phyloP scores from a whole-genome alignment of 139 green algal species.

The Pseudopediastrum boryanum region DNA sequence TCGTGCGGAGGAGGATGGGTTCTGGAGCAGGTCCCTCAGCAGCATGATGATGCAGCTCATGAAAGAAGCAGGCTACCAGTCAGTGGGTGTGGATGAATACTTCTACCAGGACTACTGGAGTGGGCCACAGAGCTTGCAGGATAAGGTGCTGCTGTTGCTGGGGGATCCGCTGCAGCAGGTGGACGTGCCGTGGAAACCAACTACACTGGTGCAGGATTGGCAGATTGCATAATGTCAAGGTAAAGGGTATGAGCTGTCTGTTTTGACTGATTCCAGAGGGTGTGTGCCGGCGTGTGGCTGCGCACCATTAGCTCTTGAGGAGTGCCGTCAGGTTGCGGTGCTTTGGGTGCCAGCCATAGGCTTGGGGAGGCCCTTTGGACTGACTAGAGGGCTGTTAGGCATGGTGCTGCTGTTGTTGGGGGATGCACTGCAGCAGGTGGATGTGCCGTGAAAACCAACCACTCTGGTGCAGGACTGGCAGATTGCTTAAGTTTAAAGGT shows the following conservation, averaged over 20 bases:
- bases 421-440: constrained; percentile 64
- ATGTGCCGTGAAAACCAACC: constrained; percentile 54
- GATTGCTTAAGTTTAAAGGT: no score
- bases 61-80: constrained; percentile 1
- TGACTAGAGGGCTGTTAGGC: no score
- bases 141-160: constrained; percentile 60
- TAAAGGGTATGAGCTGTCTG: no score
- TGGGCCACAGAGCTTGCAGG: constrained; percentile 31
- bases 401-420: constrained; percentile 62
- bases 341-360: no score
- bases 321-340: no score
- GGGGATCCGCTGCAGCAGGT: constrained; percentile 66
- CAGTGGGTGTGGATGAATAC: constrained; percentile 36
- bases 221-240: no score
- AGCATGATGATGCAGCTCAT: constrained; percentile 39
- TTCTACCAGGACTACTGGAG: constrained; percentile 65
- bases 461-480: constrained; percentile 62
- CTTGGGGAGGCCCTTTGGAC: no score
- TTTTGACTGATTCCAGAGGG: no score
- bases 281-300: no score
- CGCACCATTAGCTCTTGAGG: no score
- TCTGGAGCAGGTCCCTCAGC: constrained; percentile 45
- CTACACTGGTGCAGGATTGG: constrained; percentile 60
- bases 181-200: constrained; percentile 55
- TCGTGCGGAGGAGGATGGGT: constrained; percentile 58